Base-by-base conservation (phyloP, 2,329 filamentous ascomycete species). In the Claviceps sp. region DNA sequence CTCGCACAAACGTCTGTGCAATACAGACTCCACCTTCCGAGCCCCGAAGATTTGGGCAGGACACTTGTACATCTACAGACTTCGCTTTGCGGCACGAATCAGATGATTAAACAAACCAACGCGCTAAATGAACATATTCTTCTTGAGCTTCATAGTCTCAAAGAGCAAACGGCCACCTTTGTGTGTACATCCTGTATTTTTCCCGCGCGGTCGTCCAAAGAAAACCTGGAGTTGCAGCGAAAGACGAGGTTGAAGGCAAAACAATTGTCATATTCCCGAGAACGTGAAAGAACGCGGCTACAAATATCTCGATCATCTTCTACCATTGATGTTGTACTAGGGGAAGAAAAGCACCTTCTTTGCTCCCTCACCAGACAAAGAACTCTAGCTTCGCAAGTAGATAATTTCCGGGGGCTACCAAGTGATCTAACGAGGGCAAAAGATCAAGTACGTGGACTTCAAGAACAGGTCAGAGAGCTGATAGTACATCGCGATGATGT, bases 181-280 rank as follows among this genome's bases (percentile, higher is more conserved):
- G 65, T 68, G 24, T 62, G 65, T 14, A 68, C 72, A 6, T 64
- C 65, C 14, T 84, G 79, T 59, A 73, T 77, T 16, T 75, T 78
- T 0, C 67, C 80, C 0, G 61, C 78, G 0, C 72, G 81, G 55
- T 69, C 90, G 3, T 77, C 80, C 11, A 80, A 81, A 57, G 77
- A 84, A 57, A 91, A 89, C n/a, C 73, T 83, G 4, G 84, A 93
- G 49, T 79, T 85, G 67, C 81, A 83, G 57, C 81, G 86, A 51
- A 81, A 76, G 52, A 78, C 84, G 48, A 89, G 88, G 63, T 68
- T 78, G n/a, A 71, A 87, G 40, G 70, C 75, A 14, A 69, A 80
- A 2, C 84, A 84, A 58, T 71, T 90, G 1, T 78, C 79, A 16
- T 87, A 93, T 61, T 59, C 65, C 34, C 60, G 71, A 47, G 77